A percentile compares a stretch with the other conserved stretches of the same genome.
phyloP scores from a whole-genome alignment of 352 stramenopile genomes.

The Phytophthora hybrid region DNA sequence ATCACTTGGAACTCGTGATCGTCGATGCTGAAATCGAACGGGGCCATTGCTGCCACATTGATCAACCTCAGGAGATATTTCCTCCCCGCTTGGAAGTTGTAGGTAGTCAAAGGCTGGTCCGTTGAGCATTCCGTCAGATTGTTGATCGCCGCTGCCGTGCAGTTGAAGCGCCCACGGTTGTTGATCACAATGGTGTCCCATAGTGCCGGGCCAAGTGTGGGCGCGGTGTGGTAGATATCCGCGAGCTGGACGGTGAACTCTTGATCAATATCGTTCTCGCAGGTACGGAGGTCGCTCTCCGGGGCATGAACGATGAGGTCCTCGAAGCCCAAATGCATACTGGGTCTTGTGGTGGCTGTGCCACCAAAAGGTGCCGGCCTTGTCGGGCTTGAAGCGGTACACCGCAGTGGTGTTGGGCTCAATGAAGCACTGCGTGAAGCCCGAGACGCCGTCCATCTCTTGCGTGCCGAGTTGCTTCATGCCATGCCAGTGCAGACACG shows the following conservation, averaged over 20 bases:
- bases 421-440: constrained; percentile 46
- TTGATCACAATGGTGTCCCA: constrained; percentile 46
- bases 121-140: constrained; percentile 20
- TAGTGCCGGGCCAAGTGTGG: constrained; percentile 14
- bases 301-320: constrained; percentile 43
- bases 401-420: constrained; percentile 27
- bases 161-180: constrained; percentile 46
- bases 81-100: constrained; percentile 28
- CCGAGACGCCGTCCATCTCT: constrained; percentile 46
- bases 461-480: constrained; percentile 12
- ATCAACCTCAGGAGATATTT: constrained; percentile 44
- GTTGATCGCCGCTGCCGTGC: constrained; percentile 22
- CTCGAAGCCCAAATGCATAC: constrained; percentile 42
- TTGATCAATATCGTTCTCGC: constrained; percentile 32
- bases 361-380: constrained; percentile 47
- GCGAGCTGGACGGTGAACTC: constrained; percentile 37
- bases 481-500: constrained; percentile 48
- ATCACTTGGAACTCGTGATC: constrained; percentile 46
- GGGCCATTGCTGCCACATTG: constrained; percentile 38
- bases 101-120: constrained; percentile 27
- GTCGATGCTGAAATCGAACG: constrained; percentile 49
- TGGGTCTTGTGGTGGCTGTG: constrained; percentile 45
- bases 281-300: constrained; percentile 11
- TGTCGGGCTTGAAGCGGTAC: constrained; percentile 44
- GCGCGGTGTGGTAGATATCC: constrained; percentile 39